Evolutionary conservation across 768 basidiomycete genomes (phyloP).

Genomic region (Austroboletus festivus): DNA sequence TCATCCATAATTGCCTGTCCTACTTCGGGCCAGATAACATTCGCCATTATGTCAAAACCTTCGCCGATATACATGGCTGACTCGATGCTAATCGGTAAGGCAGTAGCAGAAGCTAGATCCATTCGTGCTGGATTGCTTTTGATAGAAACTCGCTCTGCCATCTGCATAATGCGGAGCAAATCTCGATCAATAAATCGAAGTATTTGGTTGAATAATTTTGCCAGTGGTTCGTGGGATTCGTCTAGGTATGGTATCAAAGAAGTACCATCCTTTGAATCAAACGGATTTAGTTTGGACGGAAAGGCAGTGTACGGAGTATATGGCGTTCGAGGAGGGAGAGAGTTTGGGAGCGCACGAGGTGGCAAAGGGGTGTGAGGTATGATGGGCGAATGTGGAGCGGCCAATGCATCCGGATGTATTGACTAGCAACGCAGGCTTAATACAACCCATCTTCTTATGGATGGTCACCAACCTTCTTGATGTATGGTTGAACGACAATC

Average conservation of each 20-base stretch:
- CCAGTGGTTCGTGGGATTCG: conserved; percentile 63
- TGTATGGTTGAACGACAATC: conserved; percentile 70
- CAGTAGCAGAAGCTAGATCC: conserved; percentile 5
- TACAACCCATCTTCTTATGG: not conserved
- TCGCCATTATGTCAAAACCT: conserved; percentile 81
- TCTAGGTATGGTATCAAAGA: conserved; percentile 56
- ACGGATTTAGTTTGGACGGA: conserved; percentile 39
- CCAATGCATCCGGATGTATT: conserved; percentile 67
- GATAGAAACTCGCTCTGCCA: conserved; percentile 64
- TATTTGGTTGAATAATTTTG: conserved; percentile 75
- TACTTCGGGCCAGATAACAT: conserved; percentile 87
- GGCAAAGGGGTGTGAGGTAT: conserved; percentile 72
- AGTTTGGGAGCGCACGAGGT: conserved; percentile 21
- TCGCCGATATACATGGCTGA: conserved; percentile 14
- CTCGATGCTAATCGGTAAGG: conserved; percentile 2
- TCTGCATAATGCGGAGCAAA: conserved; percentile 68
- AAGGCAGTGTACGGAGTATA: conserved; percentile 52
- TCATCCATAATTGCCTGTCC: conserved; percentile 80
- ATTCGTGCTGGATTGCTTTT: conserved; percentile 39
- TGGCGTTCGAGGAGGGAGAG: conserved; percentile 50
- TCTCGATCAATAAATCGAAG: conserved; percentile 79
- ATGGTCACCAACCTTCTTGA: conserved; percentile 58
- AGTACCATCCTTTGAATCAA: conserved; percentile 28
- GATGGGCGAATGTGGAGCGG: conserved; percentile 68
- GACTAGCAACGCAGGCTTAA: conserved; percentile 45